Evolutionary conservation across 2,329 filamentous ascomycete genomes (phyloP).

Genomic region (Epichloe sp.): DNA sequence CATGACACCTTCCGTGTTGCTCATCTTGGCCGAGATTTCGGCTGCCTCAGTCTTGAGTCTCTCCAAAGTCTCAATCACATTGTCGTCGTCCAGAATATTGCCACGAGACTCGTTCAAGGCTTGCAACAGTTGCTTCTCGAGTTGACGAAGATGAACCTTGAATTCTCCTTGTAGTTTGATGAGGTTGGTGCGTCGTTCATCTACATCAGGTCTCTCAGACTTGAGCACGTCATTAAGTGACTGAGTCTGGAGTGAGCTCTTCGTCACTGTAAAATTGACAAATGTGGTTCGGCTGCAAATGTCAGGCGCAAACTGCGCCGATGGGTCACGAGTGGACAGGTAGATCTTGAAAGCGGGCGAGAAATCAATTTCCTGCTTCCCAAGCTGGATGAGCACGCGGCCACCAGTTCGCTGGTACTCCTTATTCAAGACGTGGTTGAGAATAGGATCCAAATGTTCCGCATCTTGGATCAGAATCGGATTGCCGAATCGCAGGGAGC

Average conservation of each 20-base stretch:
- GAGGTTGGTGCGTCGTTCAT: constrained; percentile 89
- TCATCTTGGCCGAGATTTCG: constrained; percentile 92
- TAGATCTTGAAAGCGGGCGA: constrained; percentile 94
- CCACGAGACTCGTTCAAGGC: constrained; percentile 94
- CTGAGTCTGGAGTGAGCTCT: constrained; percentile 96
- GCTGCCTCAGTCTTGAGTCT: constrained; percentile 95
- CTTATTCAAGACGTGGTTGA: constrained; percentile 98
- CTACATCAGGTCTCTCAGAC: constrained; percentile 91
- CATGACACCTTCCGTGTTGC: constrained; percentile 96
- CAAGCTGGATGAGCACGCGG: constrained; percentile 93
- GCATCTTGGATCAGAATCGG: constrained; percentile 97
- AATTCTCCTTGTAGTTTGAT: constrained; percentile 99
- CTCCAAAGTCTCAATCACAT: constrained; percentile 94
- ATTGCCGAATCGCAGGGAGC: constrained; percentile 92
- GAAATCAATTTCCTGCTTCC: constrained; percentile 98
- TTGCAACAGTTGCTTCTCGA: constrained; percentile 87
- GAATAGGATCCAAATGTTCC: constrained; percentile 89
- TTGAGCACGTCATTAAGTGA: constrained; percentile 96
- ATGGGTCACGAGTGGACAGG: constrained; percentile 89
- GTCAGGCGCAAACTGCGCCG: constrained; percentile 87
- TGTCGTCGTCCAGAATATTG: constrained; percentile 96
- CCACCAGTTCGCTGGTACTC: constrained; percentile 98
- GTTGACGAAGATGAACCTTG: constrained; percentile 89
- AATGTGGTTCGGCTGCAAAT: constrained; percentile 97
- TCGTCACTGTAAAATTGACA: constrained; percentile 98